Base-by-base conservation (phyloP, 805 yeast species). In the Grigorovia yakushimaensis region DNA sequence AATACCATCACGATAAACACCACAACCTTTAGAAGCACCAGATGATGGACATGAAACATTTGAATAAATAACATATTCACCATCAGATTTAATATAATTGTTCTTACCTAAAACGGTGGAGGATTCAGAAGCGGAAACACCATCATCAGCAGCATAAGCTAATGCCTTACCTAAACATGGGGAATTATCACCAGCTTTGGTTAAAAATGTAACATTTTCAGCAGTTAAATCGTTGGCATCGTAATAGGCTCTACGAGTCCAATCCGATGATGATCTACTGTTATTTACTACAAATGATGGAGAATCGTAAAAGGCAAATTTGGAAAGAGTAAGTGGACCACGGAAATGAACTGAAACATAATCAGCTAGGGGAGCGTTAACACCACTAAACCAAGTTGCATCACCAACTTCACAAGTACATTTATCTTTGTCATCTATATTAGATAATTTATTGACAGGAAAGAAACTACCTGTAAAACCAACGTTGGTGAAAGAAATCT, bases 341-440 rank as follows among this genome's bases (percentile, higher is more conserved):
- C 93, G 76, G 62, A 84, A 76, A 60, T 84, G 93, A 10, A 84
- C 88, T 1, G 88, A 79, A 11, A 84, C 68, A 53, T 78, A 85
- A 47, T 73, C 80, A 53, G 81, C 65, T 37, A 82, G 56, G 1
- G 93, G 93, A 15, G 88, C 69, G 59, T 81, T 81, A 4, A 77
- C 46, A 21, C 91, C 89, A 10, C 72, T 64, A 43, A 65, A 65
- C 58, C 60, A 59, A 18, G 49, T 49, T 13, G 50, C 45, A 10
- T 56, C 57, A 30, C 51, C 63, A 4, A 57, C 61, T 24, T 58
- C 62, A 53, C 69, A 65, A 17, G 57, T 53, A 55, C 67, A 62
- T 24, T 50, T 53, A 7, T 47, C 44, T 39, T 53, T 51, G 39
- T 51, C 50, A 18, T 51, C 52, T 3, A 54, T 45, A 44, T 62